Evolutionary conservation across 1,284 basidiomycete species (phyloP).

Genomic region (Chiua sp.): DNA sequence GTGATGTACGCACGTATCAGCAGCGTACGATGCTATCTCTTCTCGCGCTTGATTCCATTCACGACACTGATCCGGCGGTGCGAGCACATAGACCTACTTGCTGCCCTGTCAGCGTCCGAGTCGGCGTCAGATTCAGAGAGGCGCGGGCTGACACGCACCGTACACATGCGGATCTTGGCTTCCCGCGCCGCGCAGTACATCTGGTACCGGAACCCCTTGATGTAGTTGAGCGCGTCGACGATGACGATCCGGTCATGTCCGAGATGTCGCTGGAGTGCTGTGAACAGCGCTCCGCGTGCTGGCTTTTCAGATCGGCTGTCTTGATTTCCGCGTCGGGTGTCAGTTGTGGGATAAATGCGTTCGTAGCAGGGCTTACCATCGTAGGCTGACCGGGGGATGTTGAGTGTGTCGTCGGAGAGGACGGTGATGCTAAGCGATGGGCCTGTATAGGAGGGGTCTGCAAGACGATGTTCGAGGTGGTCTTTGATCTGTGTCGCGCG

Average conservation of each 20-base stretch:
- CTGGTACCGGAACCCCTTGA: constrained; percentile 98
- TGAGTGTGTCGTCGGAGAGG: constrained; percentile 82
- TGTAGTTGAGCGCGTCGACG: constrained; percentile 93
- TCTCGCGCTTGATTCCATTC: constrained; percentile 73
- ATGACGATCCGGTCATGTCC: constrained; percentile 81
- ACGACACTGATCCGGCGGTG: constrained; percentile 78
- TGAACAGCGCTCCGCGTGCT: constrained; percentile 87
- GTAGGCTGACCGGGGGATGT: constrained; percentile 72
- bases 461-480: constrained; percentile 63
- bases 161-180: constrained; percentile 84
- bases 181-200: constrained; percentile 97
- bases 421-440: constrained; percentile 63
- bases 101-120: constrained; percentile 8
- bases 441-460: constrained; percentile 54
- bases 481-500: constrained; percentile 70
- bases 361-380: constrained; percentile 57
- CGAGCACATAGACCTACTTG: constrained; percentile 75
- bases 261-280: constrained; percentile 82
- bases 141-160: constrained; percentile 59
- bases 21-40: constrained; percentile 57
- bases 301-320: constrained; percentile 89
- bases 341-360: too few species aligned
- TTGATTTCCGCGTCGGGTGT: constrained; percentile 32
- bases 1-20: constrained; percentile 64
- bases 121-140: neutral